A percentile compares a stretch with the other conserved stretches of the same genome.
Conservation (phyloP, 768 basidiomycete genomes). For the Royoungia palumana region DNA sequence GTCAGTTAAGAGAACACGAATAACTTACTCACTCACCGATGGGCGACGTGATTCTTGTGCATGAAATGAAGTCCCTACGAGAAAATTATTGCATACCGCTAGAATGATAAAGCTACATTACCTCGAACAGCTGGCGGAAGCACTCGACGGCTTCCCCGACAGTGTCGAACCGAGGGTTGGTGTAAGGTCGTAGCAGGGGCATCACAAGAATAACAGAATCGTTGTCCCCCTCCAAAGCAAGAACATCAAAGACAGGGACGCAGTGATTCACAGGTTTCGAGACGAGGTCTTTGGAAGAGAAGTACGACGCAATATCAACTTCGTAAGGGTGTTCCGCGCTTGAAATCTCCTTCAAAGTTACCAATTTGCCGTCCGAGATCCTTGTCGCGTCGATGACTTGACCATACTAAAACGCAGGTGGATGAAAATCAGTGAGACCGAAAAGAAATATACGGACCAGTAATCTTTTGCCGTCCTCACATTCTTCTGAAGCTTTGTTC, state of each 20-base stretch:
- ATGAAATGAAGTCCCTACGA: conserved; percentile 35
- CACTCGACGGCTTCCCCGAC: conserved; percentile 20
- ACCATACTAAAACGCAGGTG: not conserved
- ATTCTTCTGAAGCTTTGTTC: not conserved
- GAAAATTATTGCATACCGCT: not conserved
- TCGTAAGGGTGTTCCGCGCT: conserved; percentile 17
- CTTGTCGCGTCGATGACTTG: conserved; percentile 30
- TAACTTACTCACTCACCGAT: conserved; percentile 25
- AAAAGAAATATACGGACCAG: conserved; percentile 3
- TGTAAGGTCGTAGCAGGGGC: conserved; percentile 26
- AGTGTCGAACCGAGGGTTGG: conserved; percentile 16
- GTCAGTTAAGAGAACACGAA: too few species aligned
- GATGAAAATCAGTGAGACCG: too few species aligned
- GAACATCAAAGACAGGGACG: conserved; percentile 22
- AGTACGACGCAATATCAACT: conserved; percentile 19
- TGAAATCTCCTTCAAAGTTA: conserved; percentile 30
- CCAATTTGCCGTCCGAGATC: conserved; percentile 21
- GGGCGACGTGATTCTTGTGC: conserved; percentile 34
- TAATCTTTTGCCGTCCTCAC: conserved; percentile 2
- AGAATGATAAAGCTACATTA: not conserved
- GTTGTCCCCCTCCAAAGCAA: conserved; percentile 2
- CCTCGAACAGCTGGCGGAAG: conserved; percentile 32
- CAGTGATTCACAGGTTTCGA: conserved; percentile 23
- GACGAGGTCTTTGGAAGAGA: conserved; percentile 10
- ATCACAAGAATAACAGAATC: conserved; percentile 26